A percentile compares a stretch with the other conserved stretches of the same genome.
Evolutionary conservation across 2,329 filamentous ascomycete species (phyloP).

Genomic region (Colletotrichum liriopes): DNA sequence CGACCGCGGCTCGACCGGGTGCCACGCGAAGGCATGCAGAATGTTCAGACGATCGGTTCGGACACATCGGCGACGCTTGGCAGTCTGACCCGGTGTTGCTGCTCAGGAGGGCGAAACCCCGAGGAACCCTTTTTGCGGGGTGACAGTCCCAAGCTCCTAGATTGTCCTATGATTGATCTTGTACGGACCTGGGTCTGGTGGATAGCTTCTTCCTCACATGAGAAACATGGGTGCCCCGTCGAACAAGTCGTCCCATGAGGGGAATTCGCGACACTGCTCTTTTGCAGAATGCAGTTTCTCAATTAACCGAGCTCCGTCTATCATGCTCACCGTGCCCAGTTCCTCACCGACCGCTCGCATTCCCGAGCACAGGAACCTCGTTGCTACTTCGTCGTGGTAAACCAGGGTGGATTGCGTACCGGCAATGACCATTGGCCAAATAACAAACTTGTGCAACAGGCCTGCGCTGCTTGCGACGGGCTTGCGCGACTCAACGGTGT

Average conservation of each 20-base stretch:
- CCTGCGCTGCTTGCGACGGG: constrained; percentile 14
- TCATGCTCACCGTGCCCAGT: constrained; percentile 30
- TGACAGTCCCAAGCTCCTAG: constrained; percentile 4
- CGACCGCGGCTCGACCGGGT: constrained; percentile 9
- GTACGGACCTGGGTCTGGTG: constrained; percentile 15
- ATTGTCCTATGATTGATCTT: neutral
- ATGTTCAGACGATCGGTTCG: constrained; percentile 13
- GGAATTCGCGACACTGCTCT: neutral
- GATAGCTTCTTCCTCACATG: constrained; percentile 8
- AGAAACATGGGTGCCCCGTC: constrained; percentile 35
- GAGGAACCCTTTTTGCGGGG: constrained; percentile 9
- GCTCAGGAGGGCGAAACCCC: neutral
- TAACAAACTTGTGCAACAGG: constrained; percentile 24
- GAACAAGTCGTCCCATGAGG: constrained; percentile 19
- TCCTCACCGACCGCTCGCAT: constrained; percentile 28
- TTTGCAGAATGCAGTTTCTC: neutral
- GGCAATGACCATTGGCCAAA: constrained; percentile 23
- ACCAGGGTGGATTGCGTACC: constrained; percentile 25
- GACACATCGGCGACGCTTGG: constrained; percentile 31
- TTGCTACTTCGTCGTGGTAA: constrained; percentile 5
- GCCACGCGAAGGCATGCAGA: constrained; percentile 1
- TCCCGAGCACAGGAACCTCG: constrained; percentile 1
- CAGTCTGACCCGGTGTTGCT: constrained; percentile 28
- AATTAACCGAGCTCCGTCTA: constrained; percentile 32
- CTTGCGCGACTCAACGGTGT: neutral